A percentile compares a stretch with the other conserved stretches of the same genome.
These are phyloP conservation scores for Porcisia deanei DNA, from an alignment of 208 protist genomes.

Conservation along the genomic window DNA sequence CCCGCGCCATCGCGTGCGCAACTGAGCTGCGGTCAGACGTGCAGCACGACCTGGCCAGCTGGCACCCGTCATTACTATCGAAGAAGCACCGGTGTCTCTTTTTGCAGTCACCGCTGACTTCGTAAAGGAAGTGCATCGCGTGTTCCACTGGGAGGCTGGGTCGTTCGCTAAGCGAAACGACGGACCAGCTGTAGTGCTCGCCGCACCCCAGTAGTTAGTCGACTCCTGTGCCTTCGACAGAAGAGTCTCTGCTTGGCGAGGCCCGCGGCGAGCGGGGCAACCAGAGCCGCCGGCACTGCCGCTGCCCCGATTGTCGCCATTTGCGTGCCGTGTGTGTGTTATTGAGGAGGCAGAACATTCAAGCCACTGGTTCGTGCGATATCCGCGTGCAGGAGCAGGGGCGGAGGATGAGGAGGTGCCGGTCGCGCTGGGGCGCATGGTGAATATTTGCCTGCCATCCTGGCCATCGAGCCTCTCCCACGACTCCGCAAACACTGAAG, in stretches of 20 bases:
- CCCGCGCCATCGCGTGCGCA: conserved; percentile 26
- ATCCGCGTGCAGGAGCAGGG: too few species aligned
- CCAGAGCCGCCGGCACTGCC: not conserved
- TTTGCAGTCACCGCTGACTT: not conserved
- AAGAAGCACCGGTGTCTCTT: not conserved
- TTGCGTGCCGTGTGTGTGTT: not conserved
- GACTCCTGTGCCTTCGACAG: conserved; percentile 7
- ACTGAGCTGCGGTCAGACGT: conserved; percentile 21
- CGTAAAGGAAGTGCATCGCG: not conserved
- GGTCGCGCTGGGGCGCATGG: too few species aligned
- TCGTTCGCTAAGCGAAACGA: conserved; percentile 7
- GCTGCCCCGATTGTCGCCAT: not conserved
- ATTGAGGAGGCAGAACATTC: too few species aligned
- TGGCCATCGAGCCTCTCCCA: not conserved
- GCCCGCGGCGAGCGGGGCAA: not conserved
- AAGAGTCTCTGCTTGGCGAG: conserved; percentile 18
- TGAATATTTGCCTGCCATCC: too few species aligned
- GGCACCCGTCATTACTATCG: not conserved
- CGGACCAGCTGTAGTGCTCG: conserved; percentile 21
- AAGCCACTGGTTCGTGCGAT: too few species aligned
- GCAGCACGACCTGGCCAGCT: not conserved
- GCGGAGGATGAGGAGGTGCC: too few species aligned
- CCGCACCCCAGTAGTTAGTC: conserved; percentile 17
- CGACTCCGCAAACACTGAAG: not conserved
- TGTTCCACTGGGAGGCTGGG: not conserved